Conservation (phyloP, 2,329 filamentous ascomycete species). For the Aspergillus pseudotamarii region DNA sequence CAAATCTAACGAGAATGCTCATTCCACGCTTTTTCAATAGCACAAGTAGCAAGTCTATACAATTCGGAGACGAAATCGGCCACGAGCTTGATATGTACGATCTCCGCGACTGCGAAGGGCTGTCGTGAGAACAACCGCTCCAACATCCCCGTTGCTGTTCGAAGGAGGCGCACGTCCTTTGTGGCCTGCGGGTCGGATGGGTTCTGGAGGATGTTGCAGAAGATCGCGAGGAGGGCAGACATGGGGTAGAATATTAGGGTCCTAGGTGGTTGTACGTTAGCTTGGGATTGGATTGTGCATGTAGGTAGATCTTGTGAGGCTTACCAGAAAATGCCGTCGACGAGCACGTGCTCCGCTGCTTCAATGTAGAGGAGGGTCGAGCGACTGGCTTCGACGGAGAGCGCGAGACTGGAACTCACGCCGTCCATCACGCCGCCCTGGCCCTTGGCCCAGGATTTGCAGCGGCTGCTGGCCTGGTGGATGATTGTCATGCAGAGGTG, state of each 20-base stretch:
- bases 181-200: conserved; percentile 49
- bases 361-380: conserved; percentile 56
- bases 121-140: conserved; percentile 37
- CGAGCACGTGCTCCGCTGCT: conserved; percentile 46
- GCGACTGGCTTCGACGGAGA: conserved; percentile 60
- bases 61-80: conserved; percentile 51
- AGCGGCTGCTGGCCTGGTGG: conserved; percentile 58
- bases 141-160: conserved; percentile 48
- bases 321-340: conserved; percentile 56
- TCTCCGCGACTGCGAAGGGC: conserved; percentile 37
- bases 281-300: neutral
- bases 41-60: conserved; percentile 47
- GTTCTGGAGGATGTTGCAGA: conserved; percentile 57
- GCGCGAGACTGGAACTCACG: conserved; percentile 55
- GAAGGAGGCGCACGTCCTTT: conserved; percentile 53
- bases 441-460: conserved; percentile 45
- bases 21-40: conserved; percentile 44
- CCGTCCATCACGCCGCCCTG: conserved; percentile 46
- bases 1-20: conserved; percentile 25
- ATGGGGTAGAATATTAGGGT: conserved; percentile 61
- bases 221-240: conserved; percentile 57
- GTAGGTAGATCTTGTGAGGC: conserved; percentile 15
- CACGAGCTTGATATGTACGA: conserved; percentile 45
- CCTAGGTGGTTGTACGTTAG: conserved; percentile 38
- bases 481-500: conserved; percentile 59